A percentile compares a stretch with the other conserved stretches of the same genome.
Evolutionary conservation across 129 eudicot genomes (phyloP).

Genomic region (Artemisia argyi): DNA sequence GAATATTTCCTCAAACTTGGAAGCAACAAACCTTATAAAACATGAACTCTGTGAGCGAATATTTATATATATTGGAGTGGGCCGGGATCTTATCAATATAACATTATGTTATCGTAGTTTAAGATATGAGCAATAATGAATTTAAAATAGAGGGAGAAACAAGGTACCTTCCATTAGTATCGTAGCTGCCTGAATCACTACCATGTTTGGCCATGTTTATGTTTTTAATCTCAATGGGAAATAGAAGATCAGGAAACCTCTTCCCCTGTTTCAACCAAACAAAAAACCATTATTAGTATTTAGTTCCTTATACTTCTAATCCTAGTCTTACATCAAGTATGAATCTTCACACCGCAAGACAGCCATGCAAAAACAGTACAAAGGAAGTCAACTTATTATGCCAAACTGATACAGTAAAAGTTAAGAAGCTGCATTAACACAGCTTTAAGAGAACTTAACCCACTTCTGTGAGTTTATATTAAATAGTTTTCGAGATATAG

Average conservation of each 20-base stretch:
- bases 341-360: no score
- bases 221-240: slow-evolving; percentile 69
- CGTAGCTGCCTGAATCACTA: slow-evolving; percentile 81
- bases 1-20: slow-evolving; percentile 84
- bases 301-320: no score
- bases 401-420: no score
- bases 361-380: no score
- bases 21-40: slow-evolving; percentile 50
- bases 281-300: background rate
- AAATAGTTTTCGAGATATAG: no score
- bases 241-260: slow-evolving; percentile 46
- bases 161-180: slow-evolving; percentile 71
- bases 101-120: no score
- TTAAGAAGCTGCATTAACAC: no score
- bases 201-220: slow-evolving; percentile 69
- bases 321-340: no score
- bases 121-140: no score
- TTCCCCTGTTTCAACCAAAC: slow-evolving; percentile 54
- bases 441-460: no score
- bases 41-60: background rate
- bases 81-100: background rate
- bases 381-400: no score
- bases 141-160: background rate
- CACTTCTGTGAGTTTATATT: no score
- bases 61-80: background rate